Percentiles rank a stretch among this genome's conserved stretches.
phyloP scores from a whole-genome alignment of 176 grass and related monocot species.

The Triticum timopheevii region DNA sequence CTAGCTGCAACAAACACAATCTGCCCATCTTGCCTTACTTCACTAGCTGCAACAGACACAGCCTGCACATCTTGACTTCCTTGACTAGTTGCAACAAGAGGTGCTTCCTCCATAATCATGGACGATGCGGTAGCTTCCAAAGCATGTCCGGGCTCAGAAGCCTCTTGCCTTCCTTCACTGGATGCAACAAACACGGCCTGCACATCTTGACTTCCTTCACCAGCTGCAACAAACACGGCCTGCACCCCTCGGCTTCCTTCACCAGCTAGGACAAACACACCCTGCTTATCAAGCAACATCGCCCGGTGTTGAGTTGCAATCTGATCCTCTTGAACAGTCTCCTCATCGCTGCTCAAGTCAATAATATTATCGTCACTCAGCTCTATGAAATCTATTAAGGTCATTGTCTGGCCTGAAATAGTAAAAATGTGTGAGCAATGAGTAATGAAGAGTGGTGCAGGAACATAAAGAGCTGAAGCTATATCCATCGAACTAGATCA shows the following conservation, averaged over 20 bases:
- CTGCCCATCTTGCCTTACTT: neutral
- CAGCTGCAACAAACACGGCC: neutral
- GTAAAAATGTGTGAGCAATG: neutral
- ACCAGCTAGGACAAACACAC: neutral
- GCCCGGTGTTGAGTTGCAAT: neutral
- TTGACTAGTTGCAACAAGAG: neutral
- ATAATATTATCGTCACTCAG: neutral
- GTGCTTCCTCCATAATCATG: neutral
- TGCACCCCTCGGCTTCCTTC: neutral
- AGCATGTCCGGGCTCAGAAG: neutral
- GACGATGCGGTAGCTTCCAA: neutral
- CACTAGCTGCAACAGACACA: neutral
- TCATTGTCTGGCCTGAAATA: neutral
- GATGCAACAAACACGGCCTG: neutral
- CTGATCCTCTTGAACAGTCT: neutral
- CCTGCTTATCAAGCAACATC: neutral
- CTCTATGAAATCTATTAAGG: neutral
- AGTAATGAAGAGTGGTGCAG: neutral
- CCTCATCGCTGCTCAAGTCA: neutral
- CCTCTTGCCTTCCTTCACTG: neutral
- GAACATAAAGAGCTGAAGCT: neutral
- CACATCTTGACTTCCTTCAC: neutral
- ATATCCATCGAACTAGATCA: conserved; percentile 37
- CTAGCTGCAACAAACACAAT: neutral
- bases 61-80: neutral